phyloP scores from a whole-genome alignment of 2,329 filamentous ascomycete genomes.

The Ophiostoma piceae region DNA sequence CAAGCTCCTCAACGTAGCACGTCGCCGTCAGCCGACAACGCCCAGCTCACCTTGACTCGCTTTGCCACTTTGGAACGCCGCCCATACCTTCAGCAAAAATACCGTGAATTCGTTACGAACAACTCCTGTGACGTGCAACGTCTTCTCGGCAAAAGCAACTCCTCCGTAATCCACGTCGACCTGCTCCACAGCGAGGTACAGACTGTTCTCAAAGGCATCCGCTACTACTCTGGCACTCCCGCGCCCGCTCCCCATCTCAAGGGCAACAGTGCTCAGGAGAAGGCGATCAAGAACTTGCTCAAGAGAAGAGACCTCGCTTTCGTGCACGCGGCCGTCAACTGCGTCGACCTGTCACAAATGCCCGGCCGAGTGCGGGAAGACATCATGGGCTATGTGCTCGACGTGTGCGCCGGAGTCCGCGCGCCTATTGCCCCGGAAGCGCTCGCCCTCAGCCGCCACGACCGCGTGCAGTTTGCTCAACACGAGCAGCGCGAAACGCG shows the following conservation, averaged over 20 bases:
- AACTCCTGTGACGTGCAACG: slow-evolving; percentile 25
- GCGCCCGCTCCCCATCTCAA: not conserved
- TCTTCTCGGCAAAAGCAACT: not conserved
- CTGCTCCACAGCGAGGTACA: slow-evolving; percentile 40
- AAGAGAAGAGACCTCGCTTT: not conserved
- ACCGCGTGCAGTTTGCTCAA: not conserved
- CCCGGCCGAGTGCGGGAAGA: slow-evolving; percentile 33
- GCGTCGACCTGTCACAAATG: not conserved
- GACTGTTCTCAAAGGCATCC: slow-evolving; percentile 14
- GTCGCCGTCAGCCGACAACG: not conserved
- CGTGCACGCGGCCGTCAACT: not conserved
- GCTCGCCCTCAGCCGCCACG: slow-evolving; percentile 31
- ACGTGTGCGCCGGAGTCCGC: slow-evolving; percentile 30
- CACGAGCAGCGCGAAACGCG: slow-evolving; percentile 30
- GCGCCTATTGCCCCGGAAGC: slow-evolving; percentile 15
- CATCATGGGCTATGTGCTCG: slow-evolving; percentile 37
- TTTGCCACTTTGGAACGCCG: slow-evolving; percentile 21
- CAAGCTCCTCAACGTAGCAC: not conserved
- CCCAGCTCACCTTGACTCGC: not conserved
- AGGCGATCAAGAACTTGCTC: slow-evolving; percentile 13
- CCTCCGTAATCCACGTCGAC: slow-evolving; percentile 42
- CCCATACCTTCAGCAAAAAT: slow-evolving; percentile 30
- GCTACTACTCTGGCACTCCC: not conserved
- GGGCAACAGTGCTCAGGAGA: not conserved
- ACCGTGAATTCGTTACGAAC: slow-evolving; percentile 26